Percentiles rank a stretch among this genome's conserved stretches.
Evolutionary conservation across 495 filamentous ascomycete genomes (phyloP).

Genomic region (Daldinia concentrica): DNA sequence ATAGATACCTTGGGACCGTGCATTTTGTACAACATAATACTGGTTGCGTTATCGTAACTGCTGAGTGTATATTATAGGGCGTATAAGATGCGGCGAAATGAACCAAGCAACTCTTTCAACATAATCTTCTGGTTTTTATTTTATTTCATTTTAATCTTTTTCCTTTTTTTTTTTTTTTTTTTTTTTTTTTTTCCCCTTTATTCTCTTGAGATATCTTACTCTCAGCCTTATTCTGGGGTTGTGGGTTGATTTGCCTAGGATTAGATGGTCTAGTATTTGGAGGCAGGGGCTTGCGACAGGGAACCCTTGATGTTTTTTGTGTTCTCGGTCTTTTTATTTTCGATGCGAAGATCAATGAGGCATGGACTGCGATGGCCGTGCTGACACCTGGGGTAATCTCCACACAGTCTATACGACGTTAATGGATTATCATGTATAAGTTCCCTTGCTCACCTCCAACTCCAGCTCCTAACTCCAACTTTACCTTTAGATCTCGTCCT

Average conservation of each 20-base stretch:
- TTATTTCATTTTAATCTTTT: background rate
- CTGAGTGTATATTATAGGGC: conserved; percentile 11
- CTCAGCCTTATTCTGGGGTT: conserved; percentile 1
- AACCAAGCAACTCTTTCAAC: conserved; percentile 18
- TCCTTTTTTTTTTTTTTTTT: background rate
- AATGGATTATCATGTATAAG: background rate
- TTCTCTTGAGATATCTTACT: background rate
- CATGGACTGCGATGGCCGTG: background rate
- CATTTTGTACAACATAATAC: conserved; percentile 18
- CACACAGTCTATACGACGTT: conserved; percentile 11
- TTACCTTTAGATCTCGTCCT: background rate
- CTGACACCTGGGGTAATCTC: conserved; percentile 3
- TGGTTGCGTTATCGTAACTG: conserved; percentile 8
- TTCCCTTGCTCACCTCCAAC: conserved; percentile 8
- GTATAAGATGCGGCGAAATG: conserved; percentile 24
- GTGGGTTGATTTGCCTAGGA: background rate
- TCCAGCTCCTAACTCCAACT: background rate
- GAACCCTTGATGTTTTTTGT: background rate
- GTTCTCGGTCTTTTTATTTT: conserved; percentile 4
- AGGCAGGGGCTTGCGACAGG: background rate
- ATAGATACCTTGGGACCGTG: background rate
- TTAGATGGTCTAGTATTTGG: background rate
- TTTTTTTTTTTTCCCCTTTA: background rate
- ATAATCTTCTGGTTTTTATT: no score
- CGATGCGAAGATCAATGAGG: conserved; percentile 1